A percentile compares a stretch with the other conserved stretches of the same genome.
These are phyloP conservation scores for Mycena indigotica DNA, from an alignment of 768 basidiomycete species.

Conservation along the genomic window DNA sequence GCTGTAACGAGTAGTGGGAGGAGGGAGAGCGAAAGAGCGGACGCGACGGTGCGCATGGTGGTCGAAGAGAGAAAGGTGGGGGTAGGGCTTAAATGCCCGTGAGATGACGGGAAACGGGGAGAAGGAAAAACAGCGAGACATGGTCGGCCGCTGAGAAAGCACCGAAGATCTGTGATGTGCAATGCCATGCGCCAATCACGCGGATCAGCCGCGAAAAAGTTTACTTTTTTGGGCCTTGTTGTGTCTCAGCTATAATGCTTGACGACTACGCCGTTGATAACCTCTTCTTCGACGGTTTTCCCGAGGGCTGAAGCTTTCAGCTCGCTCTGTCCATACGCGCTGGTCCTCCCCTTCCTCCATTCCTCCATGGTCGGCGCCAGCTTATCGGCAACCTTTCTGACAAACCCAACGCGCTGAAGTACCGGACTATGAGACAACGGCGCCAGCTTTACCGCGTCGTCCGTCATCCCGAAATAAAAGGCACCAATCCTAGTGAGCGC, in stretches of 20 bases:
- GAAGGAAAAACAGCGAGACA: neutral
- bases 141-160: too few species aligned
- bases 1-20: slow-evolving; percentile 10
- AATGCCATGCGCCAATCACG: too few species aligned
- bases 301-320: slow-evolving; percentile 44
- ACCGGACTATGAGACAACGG: slow-evolving; percentile 53
- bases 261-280: slow-evolving; percentile 55
- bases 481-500: slow-evolving; percentile 52
- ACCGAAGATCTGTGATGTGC: too few species aligned
- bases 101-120: neutral
- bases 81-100: too few species aligned
- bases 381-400: slow-evolving; percentile 36
- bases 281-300: slow-evolving; percentile 54
- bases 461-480: slow-evolving; percentile 58
- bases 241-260: slow-evolving; percentile 53
- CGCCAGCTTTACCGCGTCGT: slow-evolving; percentile 50
- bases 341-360: slow-evolving; percentile 55
- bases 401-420: slow-evolving; percentile 46
- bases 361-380: slow-evolving; percentile 53
- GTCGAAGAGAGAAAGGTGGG: neutral
- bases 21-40: neutral
- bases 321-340: slow-evolving; percentile 51
- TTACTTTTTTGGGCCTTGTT: too few species aligned
- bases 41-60: neutral
- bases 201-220: too few species aligned